Percentiles rank a stretch among this genome's conserved stretches.
Evolutionary conservation across 2,329 filamentous ascomycete species (phyloP).

Genomic region (Colletotrichum sp.): DNA sequence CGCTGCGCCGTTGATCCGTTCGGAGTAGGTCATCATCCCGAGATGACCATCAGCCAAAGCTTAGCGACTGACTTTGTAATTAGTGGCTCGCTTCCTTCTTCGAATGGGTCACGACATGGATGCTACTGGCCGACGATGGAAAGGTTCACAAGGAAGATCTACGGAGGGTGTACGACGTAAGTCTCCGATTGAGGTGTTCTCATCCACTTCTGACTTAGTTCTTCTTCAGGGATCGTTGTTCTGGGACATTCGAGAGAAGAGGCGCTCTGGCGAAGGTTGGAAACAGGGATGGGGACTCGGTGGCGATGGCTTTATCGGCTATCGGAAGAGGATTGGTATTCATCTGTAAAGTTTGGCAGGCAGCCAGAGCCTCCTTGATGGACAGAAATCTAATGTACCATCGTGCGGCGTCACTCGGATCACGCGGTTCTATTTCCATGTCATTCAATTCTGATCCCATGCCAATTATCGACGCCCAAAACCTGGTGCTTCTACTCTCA

Average conservation of each 20-base stretch:
- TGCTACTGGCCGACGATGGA: constrained; percentile 59
- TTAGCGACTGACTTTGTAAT: background rate
- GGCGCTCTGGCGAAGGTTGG: background rate
- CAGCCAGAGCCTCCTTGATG: background rate
- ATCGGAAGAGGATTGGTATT: background rate
- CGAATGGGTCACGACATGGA: constrained; percentile 51
- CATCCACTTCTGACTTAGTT: background rate
- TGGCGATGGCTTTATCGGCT: background rate
- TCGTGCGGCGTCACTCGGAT: background rate
- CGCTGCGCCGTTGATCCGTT: constrained; percentile 42
- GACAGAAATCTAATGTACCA: accelerated
- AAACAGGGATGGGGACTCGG: constrained; percentile 6
- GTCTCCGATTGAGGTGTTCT: no score
- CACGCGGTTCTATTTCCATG: accelerated
- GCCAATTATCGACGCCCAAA: background rate
- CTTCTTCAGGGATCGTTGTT: constrained; percentile 31
- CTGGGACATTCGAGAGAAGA: constrained; percentile 23
- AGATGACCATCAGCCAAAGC: accelerated
- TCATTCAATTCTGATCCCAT: background rate
- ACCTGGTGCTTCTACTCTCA: background rate
- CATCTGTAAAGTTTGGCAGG: background rate
- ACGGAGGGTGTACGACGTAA: constrained; percentile 55
- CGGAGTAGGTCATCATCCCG: constrained; percentile 35
- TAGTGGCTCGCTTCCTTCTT: constrained; percentile 24
- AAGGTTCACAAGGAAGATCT: constrained; percentile 61